phyloP scores from a whole-genome alignment of 2,329 filamentous ascomycete genomes.

The Colletotrichum coccodes region DNA sequence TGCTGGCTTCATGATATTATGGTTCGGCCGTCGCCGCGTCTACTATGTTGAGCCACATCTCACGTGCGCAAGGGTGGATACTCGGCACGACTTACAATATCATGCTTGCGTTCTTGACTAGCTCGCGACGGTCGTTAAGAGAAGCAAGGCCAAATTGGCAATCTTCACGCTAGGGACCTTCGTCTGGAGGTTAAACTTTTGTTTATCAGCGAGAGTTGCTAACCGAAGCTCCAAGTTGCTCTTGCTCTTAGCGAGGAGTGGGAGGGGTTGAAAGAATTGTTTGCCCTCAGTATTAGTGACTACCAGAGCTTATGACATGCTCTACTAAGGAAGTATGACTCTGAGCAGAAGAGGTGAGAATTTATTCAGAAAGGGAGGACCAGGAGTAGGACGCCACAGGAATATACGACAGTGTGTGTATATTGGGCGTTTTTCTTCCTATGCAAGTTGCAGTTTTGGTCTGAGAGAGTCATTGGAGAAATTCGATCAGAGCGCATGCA shows the following conservation, averaged over 20 bases:
- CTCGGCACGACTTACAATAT: background rate
- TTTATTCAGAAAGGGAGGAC: too few relatives aligned
- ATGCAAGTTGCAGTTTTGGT: too few relatives aligned
- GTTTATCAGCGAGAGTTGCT: background rate
- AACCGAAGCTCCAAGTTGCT: background rate
- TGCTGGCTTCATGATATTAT: background rate
- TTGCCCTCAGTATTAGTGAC: background rate
- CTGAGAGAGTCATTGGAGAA: too few relatives aligned
- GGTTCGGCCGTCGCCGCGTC: slow-evolving; percentile 2
- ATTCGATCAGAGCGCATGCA: too few relatives aligned
- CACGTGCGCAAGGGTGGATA: slow-evolving; percentile 8
- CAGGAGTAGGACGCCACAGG: too few relatives aligned
- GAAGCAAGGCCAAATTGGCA: background rate
- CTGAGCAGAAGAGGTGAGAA: background rate
- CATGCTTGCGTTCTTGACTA: background rate
- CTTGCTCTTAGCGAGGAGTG: background rate
- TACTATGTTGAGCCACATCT: slow-evolving; percentile 16
- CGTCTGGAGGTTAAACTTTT: background rate
- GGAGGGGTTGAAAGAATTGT: background rate
- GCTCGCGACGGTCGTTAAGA: background rate
- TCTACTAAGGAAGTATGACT: background rate
- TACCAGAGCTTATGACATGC: slow-evolving; percentile 2
- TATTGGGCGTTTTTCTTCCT: too few relatives aligned
- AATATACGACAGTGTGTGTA: too few relatives aligned
- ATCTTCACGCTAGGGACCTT: background rate